phyloP scores from a whole-genome alignment of 805 yeast genomes.

The Nakazawaea sp. region DNA sequence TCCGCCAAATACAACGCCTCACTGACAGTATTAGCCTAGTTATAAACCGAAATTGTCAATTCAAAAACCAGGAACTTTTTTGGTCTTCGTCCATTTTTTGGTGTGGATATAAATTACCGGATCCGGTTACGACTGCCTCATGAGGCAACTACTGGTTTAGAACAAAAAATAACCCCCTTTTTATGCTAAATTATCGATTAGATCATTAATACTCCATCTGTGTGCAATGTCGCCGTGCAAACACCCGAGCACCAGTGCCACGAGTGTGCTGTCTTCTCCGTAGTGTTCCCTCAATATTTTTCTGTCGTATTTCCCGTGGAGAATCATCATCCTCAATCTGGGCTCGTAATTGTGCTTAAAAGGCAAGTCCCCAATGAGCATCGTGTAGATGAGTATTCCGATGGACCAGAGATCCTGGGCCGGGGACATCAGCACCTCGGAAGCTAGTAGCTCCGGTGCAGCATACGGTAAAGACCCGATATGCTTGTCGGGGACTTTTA shows the following conservation, averaged over 20 bases:
- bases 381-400: slow-evolving; percentile 71
- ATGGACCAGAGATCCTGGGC: slow-evolving; percentile 87
- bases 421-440: slow-evolving; percentile 49
- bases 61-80: too few relatives aligned
- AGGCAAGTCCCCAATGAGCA: slow-evolving; percentile 70
- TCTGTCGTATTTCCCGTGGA: slow-evolving; percentile 56
- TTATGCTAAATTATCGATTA: slow-evolving; percentile 16
- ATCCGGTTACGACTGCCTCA: too few relatives aligned
- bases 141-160: too few relatives aligned
- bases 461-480: slow-evolving; percentile 93
- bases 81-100: too few relatives aligned
- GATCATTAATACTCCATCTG: slow-evolving; percentile 42
- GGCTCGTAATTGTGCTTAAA: slow-evolving; percentile 85
- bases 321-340: slow-evolving; percentile 62
- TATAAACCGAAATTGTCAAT: too few relatives aligned
- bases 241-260: slow-evolving; percentile 43
- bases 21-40: too few relatives aligned
- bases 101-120: too few relatives aligned
- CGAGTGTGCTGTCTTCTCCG: not conserved
- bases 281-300: slow-evolving; percentile 24
- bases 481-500: slow-evolving; percentile 47
- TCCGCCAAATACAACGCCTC: too few relatives aligned
- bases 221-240: slow-evolving; percentile 42
- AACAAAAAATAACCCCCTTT: too few relatives aligned
- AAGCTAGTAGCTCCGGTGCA: slow-evolving; percentile 73